Conservation (phyloP, 495 filamentous ascomycete genomes). For the Xylaria grammica region DNA sequence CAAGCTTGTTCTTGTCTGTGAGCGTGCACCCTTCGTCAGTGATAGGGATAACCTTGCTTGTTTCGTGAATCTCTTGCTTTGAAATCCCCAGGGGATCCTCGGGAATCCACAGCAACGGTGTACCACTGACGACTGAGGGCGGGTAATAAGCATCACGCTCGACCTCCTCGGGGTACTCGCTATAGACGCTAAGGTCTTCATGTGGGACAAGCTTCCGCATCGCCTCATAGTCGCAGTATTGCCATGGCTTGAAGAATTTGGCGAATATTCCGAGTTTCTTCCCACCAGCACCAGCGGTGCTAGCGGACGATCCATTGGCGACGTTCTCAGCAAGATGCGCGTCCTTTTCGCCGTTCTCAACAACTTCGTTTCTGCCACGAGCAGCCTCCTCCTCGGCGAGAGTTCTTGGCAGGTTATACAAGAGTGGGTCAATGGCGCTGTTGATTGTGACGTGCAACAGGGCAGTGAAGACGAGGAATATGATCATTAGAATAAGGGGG, state of each 20-base stretch:
- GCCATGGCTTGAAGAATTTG: slow-evolving; percentile 80
- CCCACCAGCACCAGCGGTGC: slow-evolving; percentile 28
- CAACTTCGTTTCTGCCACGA: slow-evolving; percentile 32
- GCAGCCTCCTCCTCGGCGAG: slow-evolving; percentile 64
- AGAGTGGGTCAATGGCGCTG: slow-evolving; percentile 75
- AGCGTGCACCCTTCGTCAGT: slow-evolving; percentile 84
- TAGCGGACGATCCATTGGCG: slow-evolving; percentile 28
- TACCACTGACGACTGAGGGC: slow-evolving; percentile 66
- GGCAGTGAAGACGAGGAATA: slow-evolving; percentile 78
- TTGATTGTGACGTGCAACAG: slow-evolving; percentile 87
- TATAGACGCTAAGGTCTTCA: slow-evolving; percentile 43
- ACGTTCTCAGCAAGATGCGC: slow-evolving; percentile 31
- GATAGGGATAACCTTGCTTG: slow-evolving; percentile 72
- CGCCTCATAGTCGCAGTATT: slow-evolving; percentile 71
- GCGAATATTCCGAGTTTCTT: slow-evolving; percentile 56
- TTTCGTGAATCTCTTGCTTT: slow-evolving; percentile 76
- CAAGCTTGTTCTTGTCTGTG: slow-evolving; percentile 77
- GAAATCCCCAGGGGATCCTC: slow-evolving; percentile 76
- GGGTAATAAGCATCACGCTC: slow-evolving; percentile 78
- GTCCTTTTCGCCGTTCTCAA: slow-evolving; percentile 40
- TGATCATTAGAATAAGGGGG: slow-evolving; percentile 81
- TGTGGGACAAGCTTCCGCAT: slow-evolving; percentile 75
- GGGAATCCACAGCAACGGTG: slow-evolving; percentile 85
- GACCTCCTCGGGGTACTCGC: slow-evolving; percentile 62
- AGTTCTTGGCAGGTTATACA: slow-evolving; percentile 76